Base-by-base conservation (phyloP, 2,329 filamentous ascomycete genomes). In the Colletotrichum higginsianum region DNA sequence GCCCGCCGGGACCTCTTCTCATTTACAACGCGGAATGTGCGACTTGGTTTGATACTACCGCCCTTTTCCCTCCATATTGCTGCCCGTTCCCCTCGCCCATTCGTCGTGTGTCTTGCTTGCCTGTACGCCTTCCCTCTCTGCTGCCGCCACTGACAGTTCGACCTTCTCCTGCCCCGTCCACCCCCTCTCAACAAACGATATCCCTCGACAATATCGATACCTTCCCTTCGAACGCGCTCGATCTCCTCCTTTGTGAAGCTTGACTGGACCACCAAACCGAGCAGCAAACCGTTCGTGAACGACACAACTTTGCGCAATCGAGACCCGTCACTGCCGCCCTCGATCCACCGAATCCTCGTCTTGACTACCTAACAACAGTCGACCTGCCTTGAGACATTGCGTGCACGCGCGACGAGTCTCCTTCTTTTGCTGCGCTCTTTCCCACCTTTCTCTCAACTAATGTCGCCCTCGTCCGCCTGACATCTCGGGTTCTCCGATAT, bases 21-120 rank as follows among this genome's bases (percentile, higher is more conserved):
- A 67, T 63, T 57, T 63, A 52, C 68, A 68, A 63, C 57, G n/a
- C 65, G 57, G 58, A 71, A 71, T 71, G 68, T 47, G 58, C 68
- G 64, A 60, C 65, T 49, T 44, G 58, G 47, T 58, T 61, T 63
- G 46, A 71, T 53, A 68, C 58, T 52, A 21, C 68, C 46, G 47
- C 38, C 65, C 38, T 46, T 53, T 23, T 30, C 46, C 57, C 56
- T 61, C 38, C 68, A 62, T 62, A 58, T 67, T 55, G 58, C 68
- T 40, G 58, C 68, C 64, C 53, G 40, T 49, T 53, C 50, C 56
- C 49, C 15, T 53, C 47, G 38, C 61, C 26, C 53, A 53, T 11
- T 55, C 38, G 35, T 35, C 49, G 40, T 62, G 49, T 35, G n/a
- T 58, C 55, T 16, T 55, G 53, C 23, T 68, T 68, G 58, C 60